Conservation (phyloP, 2,329 filamentous ascomycete genomes). For the Fusarium duplospermum region DNA sequence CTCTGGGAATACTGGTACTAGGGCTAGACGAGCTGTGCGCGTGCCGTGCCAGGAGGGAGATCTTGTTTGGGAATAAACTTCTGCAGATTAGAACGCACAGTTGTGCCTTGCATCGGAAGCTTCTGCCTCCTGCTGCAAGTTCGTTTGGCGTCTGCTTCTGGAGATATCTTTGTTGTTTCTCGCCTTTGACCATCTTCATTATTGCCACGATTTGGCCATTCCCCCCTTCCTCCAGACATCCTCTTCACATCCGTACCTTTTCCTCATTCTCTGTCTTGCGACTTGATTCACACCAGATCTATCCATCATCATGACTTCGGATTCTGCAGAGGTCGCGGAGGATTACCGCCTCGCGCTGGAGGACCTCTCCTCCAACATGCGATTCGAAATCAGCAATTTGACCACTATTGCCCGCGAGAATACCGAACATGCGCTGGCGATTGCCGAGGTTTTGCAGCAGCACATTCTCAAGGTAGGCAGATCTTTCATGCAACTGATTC, state of each 20-base stretch:
- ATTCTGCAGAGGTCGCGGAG: constrained; percentile 87
- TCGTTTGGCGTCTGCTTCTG: constrained; percentile 11
- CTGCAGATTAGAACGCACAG: constrained; percentile 41
- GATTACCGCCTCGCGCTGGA: constrained; percentile 95
- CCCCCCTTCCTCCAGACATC: constrained; percentile 18
- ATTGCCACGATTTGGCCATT: constrained; percentile 13
- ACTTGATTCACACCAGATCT: constrained; percentile 24
- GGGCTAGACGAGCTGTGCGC: constrained; percentile 39
- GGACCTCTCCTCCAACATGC: constrained; percentile 89
- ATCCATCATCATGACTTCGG: constrained; percentile 58
- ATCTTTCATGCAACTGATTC: background rate
- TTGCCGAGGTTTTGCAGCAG: constrained; percentile 88
- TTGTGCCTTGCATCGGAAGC: constrained; percentile 32
- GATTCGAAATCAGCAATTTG: constrained; percentile 96
- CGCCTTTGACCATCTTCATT: constrained; percentile 13
- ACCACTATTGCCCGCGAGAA: constrained; percentile 98
- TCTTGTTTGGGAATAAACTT: constrained; percentile 47
- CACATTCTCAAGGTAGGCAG: constrained; percentile 92
- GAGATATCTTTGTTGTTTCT: constrained; percentile 12
- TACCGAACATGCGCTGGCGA: constrained; percentile 93
- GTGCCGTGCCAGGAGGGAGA: constrained; percentile 31
- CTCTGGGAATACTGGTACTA: constrained; percentile 41
- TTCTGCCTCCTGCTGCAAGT: constrained; percentile 15
- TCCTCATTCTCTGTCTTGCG: constrained; percentile 6
- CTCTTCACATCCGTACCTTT: constrained; percentile 12